Base-by-base conservation (phyloP, 1,284 basidiomycete genomes). In the Irpex sp. region DNA sequence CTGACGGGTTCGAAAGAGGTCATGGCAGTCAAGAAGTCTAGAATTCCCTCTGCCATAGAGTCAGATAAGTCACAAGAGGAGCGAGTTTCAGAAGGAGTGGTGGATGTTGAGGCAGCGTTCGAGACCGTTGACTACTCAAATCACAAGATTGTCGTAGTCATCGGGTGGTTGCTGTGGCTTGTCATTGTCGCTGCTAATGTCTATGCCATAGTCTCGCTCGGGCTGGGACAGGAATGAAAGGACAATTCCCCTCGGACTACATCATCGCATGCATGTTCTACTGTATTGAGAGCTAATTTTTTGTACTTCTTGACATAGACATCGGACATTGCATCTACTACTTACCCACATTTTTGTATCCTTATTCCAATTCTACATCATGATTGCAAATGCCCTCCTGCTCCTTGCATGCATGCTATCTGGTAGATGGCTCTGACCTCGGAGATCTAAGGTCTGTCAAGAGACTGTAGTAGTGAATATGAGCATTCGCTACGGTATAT, bases 131-230 rank as follows among this genome's bases (percentile, higher is more conserved):
- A 88, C 69, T 93, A 83, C 65, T 86, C 83, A 65, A 90, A 82
- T 61, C 82, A 84, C 14, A 81, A 77, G 75, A 66, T 86, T 61
- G 73, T 81, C 54, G 84, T 77, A 28, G 64, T 65, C 4, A 58
- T 90, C 18, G 90, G 88, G 4, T 84, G 78, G 65, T n/a, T 77
- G 14, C 82, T 92, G 48, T 91, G 86, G 77, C 65, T 83, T 5
- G 65, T 91, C 5, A 77, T 93, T 14, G 74, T 88, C 16, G 72
- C 82, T 18, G 91, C 91, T 42, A 93, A 94, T 69, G 73, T 82
- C 23, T 90, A 89, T 65, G 86, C 83, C 4, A 72, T 90, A 54
- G 75, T 83, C 14, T 80, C 77, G 16, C 73, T 89, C 45, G 78
- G 72, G 55, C 63, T 78, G 67, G 75, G 78, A 9, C 56, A 74